Conservation (phyloP, 768 basidiomycete genomes). For the Chiua virens region DNA sequence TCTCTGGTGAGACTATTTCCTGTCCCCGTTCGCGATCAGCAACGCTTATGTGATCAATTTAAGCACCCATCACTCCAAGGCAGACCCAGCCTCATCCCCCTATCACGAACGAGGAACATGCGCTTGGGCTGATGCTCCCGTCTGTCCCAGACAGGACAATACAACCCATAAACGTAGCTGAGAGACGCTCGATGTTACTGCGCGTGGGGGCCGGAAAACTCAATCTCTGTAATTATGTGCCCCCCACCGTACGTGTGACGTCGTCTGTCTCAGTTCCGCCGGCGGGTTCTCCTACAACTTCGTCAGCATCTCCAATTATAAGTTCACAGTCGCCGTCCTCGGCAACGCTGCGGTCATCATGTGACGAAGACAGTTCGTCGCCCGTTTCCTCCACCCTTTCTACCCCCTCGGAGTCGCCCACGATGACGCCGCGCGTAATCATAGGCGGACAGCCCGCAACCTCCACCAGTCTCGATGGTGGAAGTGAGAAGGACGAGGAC, state of each 20-base stretch:
- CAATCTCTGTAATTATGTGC: constrained; percentile 33
- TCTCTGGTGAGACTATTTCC: constrained; percentile 15
- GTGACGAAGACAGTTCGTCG: constrained; percentile 20
- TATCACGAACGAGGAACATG: constrained; percentile 13
- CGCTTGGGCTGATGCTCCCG: constrained; percentile 2
- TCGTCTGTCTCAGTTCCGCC: constrained; percentile 4
- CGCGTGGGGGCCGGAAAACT: constrained; percentile 21
- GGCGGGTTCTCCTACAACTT: not conserved
- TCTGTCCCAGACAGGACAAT: not conserved
- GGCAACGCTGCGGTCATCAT: not conserved
- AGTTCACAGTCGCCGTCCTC: not conserved
- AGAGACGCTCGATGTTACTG: not conserved
- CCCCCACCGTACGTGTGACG: constrained; percentile 19
- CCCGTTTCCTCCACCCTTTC: constrained; percentile 30
- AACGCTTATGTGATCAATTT: constrained; percentile 1
- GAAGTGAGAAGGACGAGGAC: not conserved
- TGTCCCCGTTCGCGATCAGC: not conserved
- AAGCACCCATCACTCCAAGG: constrained; percentile 8
- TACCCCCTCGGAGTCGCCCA: constrained; percentile 23
- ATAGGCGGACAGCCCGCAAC: constrained; percentile 29
- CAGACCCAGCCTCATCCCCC: not conserved
- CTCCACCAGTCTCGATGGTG: not conserved
- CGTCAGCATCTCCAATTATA: not conserved
- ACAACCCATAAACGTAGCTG: not conserved
- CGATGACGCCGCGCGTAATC: constrained; percentile 20